A percentile compares a stretch with the other conserved stretches of the same genome.
Conservation (phyloP, 306 rosid species). For the Arachis hypogaea region DNA sequence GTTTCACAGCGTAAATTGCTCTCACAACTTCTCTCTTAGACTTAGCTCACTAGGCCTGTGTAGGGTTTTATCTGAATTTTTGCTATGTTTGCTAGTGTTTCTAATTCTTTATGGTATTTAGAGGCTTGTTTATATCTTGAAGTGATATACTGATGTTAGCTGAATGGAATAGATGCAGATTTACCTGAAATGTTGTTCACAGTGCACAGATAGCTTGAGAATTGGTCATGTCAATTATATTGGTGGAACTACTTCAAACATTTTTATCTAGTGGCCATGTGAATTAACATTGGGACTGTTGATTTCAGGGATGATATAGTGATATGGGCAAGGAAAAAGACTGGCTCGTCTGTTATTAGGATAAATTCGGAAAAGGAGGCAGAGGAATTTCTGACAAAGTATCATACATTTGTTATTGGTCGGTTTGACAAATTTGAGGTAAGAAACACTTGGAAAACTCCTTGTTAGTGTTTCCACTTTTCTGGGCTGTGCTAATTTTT, state of each 20-base stretch:
- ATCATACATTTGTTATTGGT: slow-evolving; percentile 66
- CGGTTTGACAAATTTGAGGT: slow-evolving; percentile 76
- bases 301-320: slow-evolving; percentile 85
- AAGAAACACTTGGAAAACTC: slow-evolving; percentile 4
- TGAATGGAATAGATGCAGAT: neutral
- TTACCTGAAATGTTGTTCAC: slow-evolving; percentile 8
- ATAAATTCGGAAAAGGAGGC: slow-evolving; percentile 60
- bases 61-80: neutral
- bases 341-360: slow-evolving; percentile 67
- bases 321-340: slow-evolving; percentile 81
- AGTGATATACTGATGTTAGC: slow-evolving; percentile 11
- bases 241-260: slow-evolving; percentile 19
- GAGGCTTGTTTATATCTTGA: neutral
- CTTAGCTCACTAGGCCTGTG: neutral
- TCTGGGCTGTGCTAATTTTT: neutral
- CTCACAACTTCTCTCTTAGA: slow-evolving; percentile 14
- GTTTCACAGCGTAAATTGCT: slow-evolving; percentile 74
- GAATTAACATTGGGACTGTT: neutral
- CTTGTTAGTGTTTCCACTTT: neutral
- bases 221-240: slow-evolving; percentile 17
- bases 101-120: slow-evolving; percentile 3
- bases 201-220: neutral
- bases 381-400: slow-evolving; percentile 62
- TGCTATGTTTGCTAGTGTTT: neutral
- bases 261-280: slow-evolving; percentile 12